phyloP scores from a whole-genome alignment of 2,329 filamentous ascomycete species.

The Fusarium nelsonii region DNA sequence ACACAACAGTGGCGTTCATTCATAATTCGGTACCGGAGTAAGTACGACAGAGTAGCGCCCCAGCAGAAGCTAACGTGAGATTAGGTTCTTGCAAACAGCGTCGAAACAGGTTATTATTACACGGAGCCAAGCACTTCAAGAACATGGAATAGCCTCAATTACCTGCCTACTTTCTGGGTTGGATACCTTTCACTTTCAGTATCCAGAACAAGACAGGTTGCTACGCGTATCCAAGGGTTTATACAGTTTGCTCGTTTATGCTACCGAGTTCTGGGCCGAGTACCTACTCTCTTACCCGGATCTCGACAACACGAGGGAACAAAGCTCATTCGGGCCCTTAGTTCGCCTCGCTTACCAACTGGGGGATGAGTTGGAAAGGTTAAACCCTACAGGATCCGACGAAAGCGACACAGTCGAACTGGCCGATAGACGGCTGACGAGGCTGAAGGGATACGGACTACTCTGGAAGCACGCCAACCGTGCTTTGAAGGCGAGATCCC shows the following conservation, averaged over 20 bases:
- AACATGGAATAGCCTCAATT: slow-evolving; percentile 8
- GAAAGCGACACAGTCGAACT: accelerated
- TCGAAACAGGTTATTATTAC: slow-evolving; percentile 1
- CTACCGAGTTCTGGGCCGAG: slow-evolving; percentile 31
- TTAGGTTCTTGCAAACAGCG: slow-evolving; percentile 19
- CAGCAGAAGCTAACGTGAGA: not conserved
- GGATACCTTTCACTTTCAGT: not conserved
- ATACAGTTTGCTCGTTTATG: slow-evolving; percentile 29
- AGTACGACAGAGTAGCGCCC: accelerated
- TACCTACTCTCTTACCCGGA: slow-evolving; percentile 6
- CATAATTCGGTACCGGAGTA: slow-evolving; percentile 38
- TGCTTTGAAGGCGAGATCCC: slow-evolving; percentile 14
- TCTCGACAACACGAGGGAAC: not conserved
- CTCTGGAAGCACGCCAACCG: not conserved
- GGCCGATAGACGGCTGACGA: not conserved
- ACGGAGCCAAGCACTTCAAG: not conserved
- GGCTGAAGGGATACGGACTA: not conserved
- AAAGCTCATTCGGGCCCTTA: not conserved
- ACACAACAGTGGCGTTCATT: slow-evolving; percentile 25
- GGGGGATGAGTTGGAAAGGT: not conserved
- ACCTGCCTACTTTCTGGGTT: slow-evolving; percentile 28
- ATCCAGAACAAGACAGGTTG: not conserved
- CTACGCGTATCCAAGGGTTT: slow-evolving; percentile 17
- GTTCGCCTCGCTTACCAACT: slow-evolving; percentile 5
- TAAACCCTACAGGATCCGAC: accelerated